phyloP scores from a whole-genome alignment of 2,329 filamentous ascomycete species.

The Coniochaeta ligniaria region DNA sequence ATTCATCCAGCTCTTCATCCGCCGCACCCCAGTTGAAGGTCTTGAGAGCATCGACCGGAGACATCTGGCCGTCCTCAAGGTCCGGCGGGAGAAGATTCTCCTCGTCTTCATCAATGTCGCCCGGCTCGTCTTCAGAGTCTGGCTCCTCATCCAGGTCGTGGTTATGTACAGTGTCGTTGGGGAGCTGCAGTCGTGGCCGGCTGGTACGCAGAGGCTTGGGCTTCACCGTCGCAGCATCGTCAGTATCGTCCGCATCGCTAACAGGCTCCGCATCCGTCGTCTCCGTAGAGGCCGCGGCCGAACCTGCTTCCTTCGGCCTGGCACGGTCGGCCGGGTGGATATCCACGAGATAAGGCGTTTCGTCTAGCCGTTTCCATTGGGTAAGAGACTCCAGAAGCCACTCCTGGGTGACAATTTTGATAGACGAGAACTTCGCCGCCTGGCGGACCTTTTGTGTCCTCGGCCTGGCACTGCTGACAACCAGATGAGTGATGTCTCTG shows the following conservation, averaged over 20 bases:
- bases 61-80: constrained; percentile 36
- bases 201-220: constrained; percentile 12
- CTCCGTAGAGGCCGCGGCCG: constrained; percentile 23
- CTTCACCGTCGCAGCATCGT: constrained; percentile 25
- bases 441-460: constrained; percentile 88
- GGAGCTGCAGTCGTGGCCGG: constrained; percentile 34
- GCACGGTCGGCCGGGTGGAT: constrained; percentile 61
- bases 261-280: constrained; percentile 13
- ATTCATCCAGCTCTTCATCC: constrained; percentile 70
- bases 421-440: constrained; percentile 68
- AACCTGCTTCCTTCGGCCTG: constrained; percentile 11
- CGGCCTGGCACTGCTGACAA: constrained; percentile 62
- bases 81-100: constrained; percentile 43
- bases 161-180: constrained; percentile 30
- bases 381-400: constrained; percentile 85
- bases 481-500: constrained; percentile 63
- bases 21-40: constrained; percentile 55
- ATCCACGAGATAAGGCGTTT: constrained; percentile 65
- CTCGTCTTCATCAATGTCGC: constrained; percentile 28
- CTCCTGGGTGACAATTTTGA: constrained; percentile 86
- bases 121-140: constrained; percentile 21
- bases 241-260: constrained; percentile 19
- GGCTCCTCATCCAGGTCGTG: constrained; percentile 26
- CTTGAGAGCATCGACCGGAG: constrained; percentile 48
- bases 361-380: constrained; percentile 75